These are phyloP conservation scores for Tephrocybe sp. DNA, from an alignment of 768 basidiomycete species.

Conservation along the genomic window DNA sequence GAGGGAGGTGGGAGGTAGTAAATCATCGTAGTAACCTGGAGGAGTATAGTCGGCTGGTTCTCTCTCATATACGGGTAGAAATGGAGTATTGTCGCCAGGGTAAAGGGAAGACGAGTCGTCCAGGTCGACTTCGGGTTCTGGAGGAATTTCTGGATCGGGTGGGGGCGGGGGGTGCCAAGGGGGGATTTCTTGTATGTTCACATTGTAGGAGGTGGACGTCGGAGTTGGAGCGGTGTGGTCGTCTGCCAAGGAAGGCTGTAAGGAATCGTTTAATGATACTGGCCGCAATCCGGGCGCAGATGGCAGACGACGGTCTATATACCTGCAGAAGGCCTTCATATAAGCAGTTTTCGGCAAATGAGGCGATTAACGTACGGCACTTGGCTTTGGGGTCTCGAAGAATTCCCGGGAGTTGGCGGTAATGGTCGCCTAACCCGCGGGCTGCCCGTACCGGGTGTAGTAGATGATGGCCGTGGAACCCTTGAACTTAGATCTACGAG, in stretches of 20 bases:
- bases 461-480: conserved; percentile 15
- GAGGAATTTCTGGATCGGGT: not conserved
- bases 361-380: conserved; percentile 13
- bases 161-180: conserved; percentile 7
- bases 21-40: conserved; percentile 4
- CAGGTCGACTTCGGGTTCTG: not conserved
- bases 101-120: conserved; percentile 19
- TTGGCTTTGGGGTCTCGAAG: conserved; percentile 8
- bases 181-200: not conserved
- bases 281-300: conserved; percentile 2
- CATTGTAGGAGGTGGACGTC: not conserved
- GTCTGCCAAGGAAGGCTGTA: not conserved
- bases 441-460: conserved; percentile 14
- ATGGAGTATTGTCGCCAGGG: conserved; percentile 10
- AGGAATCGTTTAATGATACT: conserved; percentile 3
- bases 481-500: conserved; percentile 11
- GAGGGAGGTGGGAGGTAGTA: not conserved
- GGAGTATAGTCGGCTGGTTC: conserved; percentile 4
- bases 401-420: conserved; percentile 23
- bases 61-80: conserved; percentile 10
- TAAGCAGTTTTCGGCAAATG: not conserved
- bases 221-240: not conserved
- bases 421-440: conserved; percentile 21
- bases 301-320: conserved; percentile 10
- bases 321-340: not conserved